phyloP scores from a whole-genome alignment of 805 yeast genomes.

The Yarrowia yakushimensis region DNA sequence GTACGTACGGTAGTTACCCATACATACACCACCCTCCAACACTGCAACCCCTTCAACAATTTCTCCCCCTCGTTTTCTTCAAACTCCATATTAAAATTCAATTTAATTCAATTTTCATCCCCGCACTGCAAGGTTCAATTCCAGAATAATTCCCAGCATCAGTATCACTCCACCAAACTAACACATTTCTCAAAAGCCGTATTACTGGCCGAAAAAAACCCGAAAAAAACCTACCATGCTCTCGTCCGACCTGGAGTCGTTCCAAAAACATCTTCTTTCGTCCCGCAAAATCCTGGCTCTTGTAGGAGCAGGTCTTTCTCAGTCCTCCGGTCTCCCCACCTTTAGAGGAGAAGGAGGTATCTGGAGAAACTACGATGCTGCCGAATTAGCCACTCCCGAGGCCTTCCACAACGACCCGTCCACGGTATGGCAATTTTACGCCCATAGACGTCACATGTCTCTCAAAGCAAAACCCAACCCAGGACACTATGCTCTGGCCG shows the following conservation, averaged over 20 bases:
- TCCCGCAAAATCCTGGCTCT: constrained; percentile 39
- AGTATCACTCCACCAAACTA: too few species aligned
- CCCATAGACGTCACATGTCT: constrained; percentile 63
- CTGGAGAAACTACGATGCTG: constrained; percentile 74
- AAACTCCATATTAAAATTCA: too few species aligned
- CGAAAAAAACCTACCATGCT: too few species aligned
- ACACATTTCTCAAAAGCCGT: too few species aligned
- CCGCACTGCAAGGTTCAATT: too few species aligned
- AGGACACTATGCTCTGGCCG: constrained; percentile 70
- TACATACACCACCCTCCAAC: too few species aligned
- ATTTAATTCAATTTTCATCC: too few species aligned
- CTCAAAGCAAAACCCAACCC: constrained; percentile 64
- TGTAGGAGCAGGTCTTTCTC: constrained; percentile 83
- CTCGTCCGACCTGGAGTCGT: constrained; percentile 36
- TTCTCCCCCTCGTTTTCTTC: too few species aligned
- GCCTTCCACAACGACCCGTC: constrained; percentile 82
- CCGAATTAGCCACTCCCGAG: constrained; percentile 88
- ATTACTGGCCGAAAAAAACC: too few species aligned
- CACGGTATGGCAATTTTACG: constrained; percentile 85
- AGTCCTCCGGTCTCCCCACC: constrained; percentile 71
- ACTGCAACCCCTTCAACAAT: too few species aligned
- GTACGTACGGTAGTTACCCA: too few species aligned
- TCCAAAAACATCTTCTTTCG: constrained; percentile 37
- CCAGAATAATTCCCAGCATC: too few species aligned
- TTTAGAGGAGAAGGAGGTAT: constrained; percentile 69